phyloP scores from a whole-genome alignment of 176 grass and related monocot genomes.

The Eleusine coracana region DNA sequence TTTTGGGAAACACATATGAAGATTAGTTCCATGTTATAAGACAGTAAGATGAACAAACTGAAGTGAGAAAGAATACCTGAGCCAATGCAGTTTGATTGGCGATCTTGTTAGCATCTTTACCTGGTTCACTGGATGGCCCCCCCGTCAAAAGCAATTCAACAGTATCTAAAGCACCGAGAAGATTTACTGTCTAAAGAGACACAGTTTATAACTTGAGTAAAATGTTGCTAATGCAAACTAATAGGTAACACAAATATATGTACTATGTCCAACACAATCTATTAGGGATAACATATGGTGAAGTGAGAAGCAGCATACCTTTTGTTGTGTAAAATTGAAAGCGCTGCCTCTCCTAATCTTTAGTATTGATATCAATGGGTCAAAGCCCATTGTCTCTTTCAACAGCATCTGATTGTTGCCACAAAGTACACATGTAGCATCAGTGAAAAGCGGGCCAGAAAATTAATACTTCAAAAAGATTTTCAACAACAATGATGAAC shows the following conservation, averaged over 20 bases:
- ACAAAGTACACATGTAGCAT: slow-evolving; percentile 30
- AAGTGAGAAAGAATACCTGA: slow-evolving; percentile 60
- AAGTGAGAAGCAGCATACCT: slow-evolving; percentile 56
- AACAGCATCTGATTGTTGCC: slow-evolving; percentile 78
- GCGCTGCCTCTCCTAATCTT: slow-evolving; percentile 98
- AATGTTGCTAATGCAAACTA: slow-evolving; percentile 41
- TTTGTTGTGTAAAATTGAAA: slow-evolving; percentile 99
- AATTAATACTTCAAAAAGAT: slow-evolving; percentile 39
- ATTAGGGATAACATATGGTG: slow-evolving; percentile 19
- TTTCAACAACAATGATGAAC: slow-evolving; percentile 41
- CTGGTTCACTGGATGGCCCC: slow-evolving; percentile 50
- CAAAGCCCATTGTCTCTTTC: slow-evolving; percentile 97
- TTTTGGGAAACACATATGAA: slow-evolving; percentile 47
- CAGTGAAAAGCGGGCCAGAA: slow-evolving; percentile 7
- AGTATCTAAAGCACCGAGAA: slow-evolving; percentile 89
- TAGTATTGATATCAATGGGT: slow-evolving; percentile 93
- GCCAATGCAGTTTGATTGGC: slow-evolving; percentile 91
- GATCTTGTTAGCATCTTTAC: slow-evolving; percentile 82
- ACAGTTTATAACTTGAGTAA: slow-evolving; percentile 42
- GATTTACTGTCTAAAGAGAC: slow-evolving; percentile 93
- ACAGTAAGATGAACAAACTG: slow-evolving; percentile 12
- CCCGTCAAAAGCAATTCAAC: slow-evolving; percentile 89
- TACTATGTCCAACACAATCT: not conserved
- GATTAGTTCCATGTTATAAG: slow-evolving; percentile 27
- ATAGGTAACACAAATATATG: not conserved